Base-by-base conservation (phyloP, 202 grass and related monocot species). In the Setaria viridis region DNA sequence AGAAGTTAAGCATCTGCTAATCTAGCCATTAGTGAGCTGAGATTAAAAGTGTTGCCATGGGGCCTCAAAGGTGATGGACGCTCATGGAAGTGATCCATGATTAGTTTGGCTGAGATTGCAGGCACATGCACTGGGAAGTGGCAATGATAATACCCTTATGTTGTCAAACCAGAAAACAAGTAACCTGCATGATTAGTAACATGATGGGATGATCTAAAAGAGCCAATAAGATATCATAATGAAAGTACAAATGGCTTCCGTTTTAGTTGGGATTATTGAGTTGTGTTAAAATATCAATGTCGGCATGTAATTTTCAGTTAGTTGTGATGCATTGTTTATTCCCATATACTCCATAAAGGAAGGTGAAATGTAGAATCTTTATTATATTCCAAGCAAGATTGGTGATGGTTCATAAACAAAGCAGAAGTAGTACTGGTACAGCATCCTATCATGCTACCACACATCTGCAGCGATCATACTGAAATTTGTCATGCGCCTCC, bases 141-240 rank as follows among this genome's bases (percentile, higher is more conserved):
- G 72, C 77, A 77, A 85, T 78, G 82, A 91, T 91, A 84, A 88
- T 82, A 56, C 72, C 85, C 77, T 78, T 81, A 77, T 91, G 82
- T 85, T 77, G 81, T 72, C 82, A 85, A 88, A 85, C 57, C 76
- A 85, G 48, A 91, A 88, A 85, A 76, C 64, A 76, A 85, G 69
- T 87, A 85, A 91, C 49, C 74, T 83, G 85, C 64, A 88, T 91
- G 85, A 91, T 91, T 88, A 91, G 81, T 88, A 88, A 72, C 81
- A 87, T 91, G 85, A 88, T 85, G 74, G 70, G 85, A 16, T 84
- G 89, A 83, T 84, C 81, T 77, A 87, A 84, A 91, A 84, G 85
- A 45, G 29, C 64, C n/a, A 87, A 81, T 91, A 87, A 76, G 70
- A 70, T 91, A 87, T 81, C 63, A 49, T 35, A 85, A 64, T 58